Evolutionary conservation across 257 asterid genomes (phyloP).

Genomic region (Penstemon newberryi): DNA sequence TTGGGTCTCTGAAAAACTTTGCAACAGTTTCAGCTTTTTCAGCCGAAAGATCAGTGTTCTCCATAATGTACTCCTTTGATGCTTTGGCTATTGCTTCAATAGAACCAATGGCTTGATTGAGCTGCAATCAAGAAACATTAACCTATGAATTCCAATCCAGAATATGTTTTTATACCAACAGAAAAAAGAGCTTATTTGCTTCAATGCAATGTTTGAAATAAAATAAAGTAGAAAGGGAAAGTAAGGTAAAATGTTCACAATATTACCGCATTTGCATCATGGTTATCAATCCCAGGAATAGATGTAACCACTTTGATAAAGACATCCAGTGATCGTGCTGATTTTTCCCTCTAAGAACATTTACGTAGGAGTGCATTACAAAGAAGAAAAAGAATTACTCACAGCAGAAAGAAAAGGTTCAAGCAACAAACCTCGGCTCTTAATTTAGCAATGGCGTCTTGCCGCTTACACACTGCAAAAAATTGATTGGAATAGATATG

Average conservation of each 20-base stretch:
- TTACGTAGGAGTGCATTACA: constrained; percentile 19
- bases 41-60: constrained; percentile 85
- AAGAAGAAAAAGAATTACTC: constrained; percentile 4
- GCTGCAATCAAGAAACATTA: constrained; percentile 51
- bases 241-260: not conserved
- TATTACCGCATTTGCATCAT: constrained; percentile 80
- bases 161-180: not conserved
- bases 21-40: constrained; percentile 76
- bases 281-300: constrained; percentile 85
- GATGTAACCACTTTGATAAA: constrained; percentile 82
- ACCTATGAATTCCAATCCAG: not conserved
- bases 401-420: constrained; percentile 18
- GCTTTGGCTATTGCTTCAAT: constrained; percentile 89
- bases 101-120: constrained; percentile 88
- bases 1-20: constrained; percentile 79
- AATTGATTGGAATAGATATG: constrained; percentile 9
- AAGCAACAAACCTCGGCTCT: constrained; percentile 62
- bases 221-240: not conserved
- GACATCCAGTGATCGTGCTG: constrained; percentile 66
- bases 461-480: constrained; percentile 77
- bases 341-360: constrained; percentile 65
- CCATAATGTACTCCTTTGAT: constrained; percentile 73
- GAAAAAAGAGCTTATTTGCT: not conserved
- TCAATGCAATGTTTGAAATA: not conserved
- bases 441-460: constrained; percentile 68